Evolutionary conservation across 768 basidiomycete species (phyloP), one percentile per base, ranked within the genome.

Genomic region (Pleurotus giganteus): DNA sequence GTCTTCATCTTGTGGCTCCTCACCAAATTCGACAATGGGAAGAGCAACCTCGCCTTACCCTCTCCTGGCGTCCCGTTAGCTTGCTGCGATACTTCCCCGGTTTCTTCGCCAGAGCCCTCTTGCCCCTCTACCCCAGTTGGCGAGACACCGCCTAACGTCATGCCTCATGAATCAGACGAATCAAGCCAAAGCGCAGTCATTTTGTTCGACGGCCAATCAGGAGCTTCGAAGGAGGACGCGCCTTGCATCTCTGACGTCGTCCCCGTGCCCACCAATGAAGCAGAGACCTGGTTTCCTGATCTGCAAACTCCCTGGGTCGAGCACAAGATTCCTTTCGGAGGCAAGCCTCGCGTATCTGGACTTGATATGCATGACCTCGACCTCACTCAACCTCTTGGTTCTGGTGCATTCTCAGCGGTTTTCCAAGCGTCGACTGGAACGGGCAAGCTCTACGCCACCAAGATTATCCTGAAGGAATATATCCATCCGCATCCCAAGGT

Each of bases 401-500:
- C 44, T 4, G 44, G 44, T 17, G 27, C 23, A 7, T 28, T 26
- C 44, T 24, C 44, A 9, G 21, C 44, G 3, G 44, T 45, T 11
- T 45, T 45, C 44, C 21, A 45, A 27, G 44, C 44, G 23, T 23
- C 23, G 5, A 12, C 21, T 23, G 17, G 21, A 23, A 24, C 44
- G 23, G 44, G 27, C 2, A 45, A 28, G 24, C 44, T 45, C 1
- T 45, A 24, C 44, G 44, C 44, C 12, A 27, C 44, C 19, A 45
- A 45, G 44, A 26, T 45, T 11, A 45, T 45, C 17, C 7, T 45
- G 23, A 45, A 45, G 27, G 44, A 45, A 23, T 45, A 28, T 12
- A 45, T 45, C 27, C 44, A 45, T 26, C 44, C 44, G 2, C 44
- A 45, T 45, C 44, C 44, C 9, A 45, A 45, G 44, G 44, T 45